Evolutionary conservation across 140 eudicot genomes (phyloP), one percentile per base, ranked within the genome.

Genomic region (Ambrosia hybrid): DNA sequence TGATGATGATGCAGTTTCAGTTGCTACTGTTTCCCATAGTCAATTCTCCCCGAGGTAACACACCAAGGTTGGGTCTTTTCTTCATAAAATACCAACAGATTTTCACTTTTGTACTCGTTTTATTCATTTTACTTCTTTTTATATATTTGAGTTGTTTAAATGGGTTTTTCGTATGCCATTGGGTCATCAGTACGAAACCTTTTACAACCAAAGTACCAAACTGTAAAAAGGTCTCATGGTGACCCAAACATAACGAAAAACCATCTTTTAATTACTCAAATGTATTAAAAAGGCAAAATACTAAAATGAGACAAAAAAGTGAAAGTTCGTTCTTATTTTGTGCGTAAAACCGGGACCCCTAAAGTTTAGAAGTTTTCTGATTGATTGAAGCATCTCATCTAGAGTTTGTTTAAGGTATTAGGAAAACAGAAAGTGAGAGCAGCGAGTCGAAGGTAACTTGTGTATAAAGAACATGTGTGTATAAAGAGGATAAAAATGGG

Each of bases 21-120:
- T 84, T 70, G 96, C 94, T 36, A 82, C 69, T 34, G 59, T 89
- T 12, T 87, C 96, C 12, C 83, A 84, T 37, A 89, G 94, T 70
- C 72, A 82, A 16, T 87, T 89, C 73, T 76, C 70, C 36, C 90
- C 96, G 2, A 78, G 96, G 68, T 78, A 71, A 64, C 67, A n/a
- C 9, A 46, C 26, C 46, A 13, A 13, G 1, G 53, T 13, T 73
- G 6, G 51, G 68, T n/a, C 5, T 2, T 57, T 36, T 37, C 9
- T 38, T n/a, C 68, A 14, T 63, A n/a, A 63, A 63, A 39, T 63
- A 63, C 68, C 49, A 63, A 38, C 6, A 2, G 30, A 14, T 6
- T 63, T 63, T 63, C 68, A n/a, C 51, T 14, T 63, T 37, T 38
- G 51, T 63, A 38, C 68, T 4, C 11, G 4, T 61, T 2, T 36